Evolutionary conservation across 768 basidiomycete genomes (phyloP), one percentile per base, ranked within the genome.

Genomic region (Amyloporia xantha): DNA sequence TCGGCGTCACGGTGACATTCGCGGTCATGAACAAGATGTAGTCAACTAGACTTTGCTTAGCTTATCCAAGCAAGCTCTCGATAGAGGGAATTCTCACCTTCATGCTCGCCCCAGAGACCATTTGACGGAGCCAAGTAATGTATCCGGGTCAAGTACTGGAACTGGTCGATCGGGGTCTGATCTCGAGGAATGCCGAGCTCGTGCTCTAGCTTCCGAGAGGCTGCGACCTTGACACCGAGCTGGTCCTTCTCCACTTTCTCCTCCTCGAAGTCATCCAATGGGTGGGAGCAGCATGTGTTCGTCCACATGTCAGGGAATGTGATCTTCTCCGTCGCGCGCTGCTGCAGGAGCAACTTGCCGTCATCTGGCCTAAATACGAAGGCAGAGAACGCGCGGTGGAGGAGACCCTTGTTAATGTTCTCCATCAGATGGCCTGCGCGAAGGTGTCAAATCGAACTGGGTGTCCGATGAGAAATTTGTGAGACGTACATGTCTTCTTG

Each of bases 261-360:
- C 55, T 80, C 77, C 53, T 84, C 86, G 56, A 92, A 90, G 68
- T 98, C 96, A 58, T 90, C 84, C 43, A 99, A 74, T 15, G 95
- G 95, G 63, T 99, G 95, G 20, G 91, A 93, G 71, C 95, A 99
- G 66, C 96, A 99, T 6, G 96, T 98, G 68, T 99, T 99, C 26
- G 96, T 99, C 96, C 96, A 99, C 93, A 97, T 93, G 59, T 90
- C 78, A 4, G 96, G 96, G 72, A 99, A 99, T 5, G 96, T 99
- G 63, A 99, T 99, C 74, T 99, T 99, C 71, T 95, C 93, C n/a
- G 84, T 75, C 17, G 96, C 96, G 30, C 96, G 81, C 66, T 92
- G 91, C 65, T 99, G 96, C 39, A 99, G 77, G 23, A 99, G 74
- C 15, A 99, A 77, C 66, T 85, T 89, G 40, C 96, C 96, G 65